These are phyloP conservation scores for Leishmania martiniquensis DNA, from an alignment of 208 protist species.

Conservation along the genomic window DNA sequence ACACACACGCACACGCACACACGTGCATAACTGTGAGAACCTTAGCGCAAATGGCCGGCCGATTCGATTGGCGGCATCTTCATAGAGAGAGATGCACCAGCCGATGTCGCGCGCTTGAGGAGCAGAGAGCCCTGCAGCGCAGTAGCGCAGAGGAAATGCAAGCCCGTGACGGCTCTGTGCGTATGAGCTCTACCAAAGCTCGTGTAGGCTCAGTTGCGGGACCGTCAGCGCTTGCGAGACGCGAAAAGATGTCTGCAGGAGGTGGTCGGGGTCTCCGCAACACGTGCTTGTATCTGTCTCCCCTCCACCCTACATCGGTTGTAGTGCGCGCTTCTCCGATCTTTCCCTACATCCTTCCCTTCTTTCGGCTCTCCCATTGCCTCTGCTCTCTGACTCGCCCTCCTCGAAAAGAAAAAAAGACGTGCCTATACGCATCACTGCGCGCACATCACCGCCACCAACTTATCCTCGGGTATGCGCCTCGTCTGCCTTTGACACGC, in stretches of 20 bases:
- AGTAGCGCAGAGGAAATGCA: neutral
- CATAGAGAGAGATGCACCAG: neutral
- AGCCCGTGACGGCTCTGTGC: neutral
- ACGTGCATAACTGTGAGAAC: no score
- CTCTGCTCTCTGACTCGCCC: neutral
- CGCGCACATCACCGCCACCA: neutral
- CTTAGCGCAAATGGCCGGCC: neutral
- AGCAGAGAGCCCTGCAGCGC: neutral
- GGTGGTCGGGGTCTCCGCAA: neutral
- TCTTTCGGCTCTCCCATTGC: neutral
- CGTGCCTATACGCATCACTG: neutral
- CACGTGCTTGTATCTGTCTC: neutral
- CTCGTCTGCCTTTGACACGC: neutral
- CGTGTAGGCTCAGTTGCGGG: neutral
- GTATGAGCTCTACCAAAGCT: neutral
- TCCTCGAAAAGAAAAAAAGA: neutral
- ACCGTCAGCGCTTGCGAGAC: neutral
- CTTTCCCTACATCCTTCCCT: neutral
- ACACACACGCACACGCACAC: no score
- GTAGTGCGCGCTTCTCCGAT: neutral
- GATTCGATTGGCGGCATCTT: neutral
- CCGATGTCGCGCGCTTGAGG: neutral
- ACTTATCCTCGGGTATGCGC: neutral
- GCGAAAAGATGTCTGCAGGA: neutral
- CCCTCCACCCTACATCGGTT: no score